Base-by-base conservation (phyloP, 2,329 filamentous ascomycete species). In the Colletotrichum tropicicola region DNA sequence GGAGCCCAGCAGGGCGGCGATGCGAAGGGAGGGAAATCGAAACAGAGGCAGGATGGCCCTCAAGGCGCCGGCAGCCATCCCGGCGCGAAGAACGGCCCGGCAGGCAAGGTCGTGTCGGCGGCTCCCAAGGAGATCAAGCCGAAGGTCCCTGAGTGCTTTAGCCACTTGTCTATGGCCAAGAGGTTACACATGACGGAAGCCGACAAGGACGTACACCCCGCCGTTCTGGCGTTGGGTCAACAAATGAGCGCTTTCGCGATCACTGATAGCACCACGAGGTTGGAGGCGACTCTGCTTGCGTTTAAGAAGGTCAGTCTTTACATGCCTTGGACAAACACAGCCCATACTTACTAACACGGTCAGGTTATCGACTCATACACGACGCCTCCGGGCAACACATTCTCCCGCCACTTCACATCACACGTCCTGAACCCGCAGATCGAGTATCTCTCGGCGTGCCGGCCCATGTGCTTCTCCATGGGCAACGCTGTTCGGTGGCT, bases 391-490 rank as follows among this genome's bases (percentile, higher is more conserved):
- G 91, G 92, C 41, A 94, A 91, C 62, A 94, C 94, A 41, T 87
- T 99, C 43, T 92, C 94, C 19, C 91, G 96, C 32, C 94, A 99
- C 81, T 90, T 99, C 72, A 96, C 93, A 30, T 92, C 92, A 10
- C 93, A 98, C 78, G 90, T 93, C 68, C 89, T 99, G 65, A 96
- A 94, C 73, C 93, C 94, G 37, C 96, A 99, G 79, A 98, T 99
- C 73, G 94, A 97, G 69, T 98, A 97, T 74, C 87, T 99, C 66
- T 92, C 93, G 65, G 93, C 93, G 70, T 98, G 94, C 74, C 90
- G 96, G n/a, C 94, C 96, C 32, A 92, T 99, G 80, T 97, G 93
- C 70, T 96, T 97, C 78, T 93, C 93, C 67, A 97, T 98, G 90
- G 96, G 96, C 66, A 99, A 98, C 77, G 94, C 94, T 35, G 97